These are phyloP conservation scores for Trichosporon coremiiforme DNA, from an alignment of 1,284 basidiomycete genomes.

Conservation along the genomic window DNA sequence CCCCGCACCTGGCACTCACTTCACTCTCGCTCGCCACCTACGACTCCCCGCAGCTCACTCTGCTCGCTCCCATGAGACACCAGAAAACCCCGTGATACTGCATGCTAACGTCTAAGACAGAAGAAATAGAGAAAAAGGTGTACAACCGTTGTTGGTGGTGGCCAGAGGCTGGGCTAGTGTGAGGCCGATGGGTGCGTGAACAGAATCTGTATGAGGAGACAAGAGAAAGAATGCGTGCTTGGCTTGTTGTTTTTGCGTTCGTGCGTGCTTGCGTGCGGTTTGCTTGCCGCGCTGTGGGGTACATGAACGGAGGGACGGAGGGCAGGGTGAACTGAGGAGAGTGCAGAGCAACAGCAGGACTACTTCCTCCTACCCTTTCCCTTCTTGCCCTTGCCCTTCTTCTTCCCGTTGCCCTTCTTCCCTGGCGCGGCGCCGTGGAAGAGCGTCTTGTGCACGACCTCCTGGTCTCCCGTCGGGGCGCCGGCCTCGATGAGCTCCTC, in stretches of 20 bases:
- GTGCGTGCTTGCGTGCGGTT: background rate
- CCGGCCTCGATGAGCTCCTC: slow-evolving; percentile 18
- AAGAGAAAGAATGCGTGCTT: background rate
- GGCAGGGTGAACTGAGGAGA: background rate
- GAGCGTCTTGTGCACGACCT: slow-evolving; percentile 31
- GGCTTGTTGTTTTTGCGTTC: background rate
- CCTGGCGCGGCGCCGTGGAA: slow-evolving; percentile 23
- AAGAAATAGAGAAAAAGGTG: background rate
- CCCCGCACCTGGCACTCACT: too few species aligned
- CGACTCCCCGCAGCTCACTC: background rate
- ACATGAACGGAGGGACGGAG: too few species aligned
- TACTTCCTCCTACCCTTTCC: background rate
- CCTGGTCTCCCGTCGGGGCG: slow-evolving; percentile 3
- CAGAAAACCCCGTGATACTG: slow-evolving; percentile 7
- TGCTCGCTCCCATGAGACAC: background rate
- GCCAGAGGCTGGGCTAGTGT: background rate
- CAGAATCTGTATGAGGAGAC: background rate
- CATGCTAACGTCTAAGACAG: slow-evolving; percentile 11
- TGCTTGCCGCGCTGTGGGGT: background rate
- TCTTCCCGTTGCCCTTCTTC: slow-evolving; percentile 10
- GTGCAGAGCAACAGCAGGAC: background rate
- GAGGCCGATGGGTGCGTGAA: background rate
- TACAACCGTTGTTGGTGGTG: slow-evolving; percentile 6
- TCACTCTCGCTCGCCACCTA: too few species aligned
- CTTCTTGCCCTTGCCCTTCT: slow-evolving; percentile 10